These are phyloP conservation scores for Erucastrum elatum DNA, from an alignment of 345 rosid species.

Conservation along the genomic window DNA sequence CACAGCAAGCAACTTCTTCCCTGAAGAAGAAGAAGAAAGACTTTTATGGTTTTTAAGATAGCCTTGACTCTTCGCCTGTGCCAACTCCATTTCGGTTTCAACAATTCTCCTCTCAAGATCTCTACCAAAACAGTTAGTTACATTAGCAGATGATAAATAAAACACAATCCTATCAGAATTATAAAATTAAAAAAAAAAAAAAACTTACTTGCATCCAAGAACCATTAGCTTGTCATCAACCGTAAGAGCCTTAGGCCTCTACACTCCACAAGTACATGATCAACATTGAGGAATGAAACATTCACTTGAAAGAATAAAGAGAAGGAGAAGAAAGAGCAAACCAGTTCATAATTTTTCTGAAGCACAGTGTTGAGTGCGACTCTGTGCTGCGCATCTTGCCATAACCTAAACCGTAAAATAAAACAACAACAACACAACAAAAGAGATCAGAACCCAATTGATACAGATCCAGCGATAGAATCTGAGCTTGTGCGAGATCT, in stretches of 20 bases:
- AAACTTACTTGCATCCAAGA: slow-evolving; percentile 86
- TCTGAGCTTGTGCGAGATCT: slow-evolving; percentile 20
- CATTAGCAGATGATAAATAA: neutral
- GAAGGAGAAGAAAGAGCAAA: slow-evolving; percentile 13
- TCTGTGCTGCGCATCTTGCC: slow-evolving; percentile 97
- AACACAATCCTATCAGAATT: neutral
- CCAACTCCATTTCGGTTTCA: slow-evolving; percentile 92
- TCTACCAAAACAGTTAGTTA: slow-evolving; percentile 42
- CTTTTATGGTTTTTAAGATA: slow-evolving; percentile 54
- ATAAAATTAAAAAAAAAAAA: neutral
- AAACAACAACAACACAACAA: neutral
- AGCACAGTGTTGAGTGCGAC: slow-evolving; percentile 60
- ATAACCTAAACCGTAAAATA: slow-evolving; percentile 53
- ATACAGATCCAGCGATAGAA: slow-evolving; percentile 1
- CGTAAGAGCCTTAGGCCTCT: slow-evolving; percentile 93
- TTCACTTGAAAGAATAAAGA: neutral
- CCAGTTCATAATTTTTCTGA: slow-evolving; percentile 71
- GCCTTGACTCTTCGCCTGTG: slow-evolving; percentile 91
- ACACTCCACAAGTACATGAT: slow-evolving; percentile 25
- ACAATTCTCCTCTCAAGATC: slow-evolving; percentile 88
- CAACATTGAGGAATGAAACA: neutral
- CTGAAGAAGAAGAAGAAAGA: slow-evolving; percentile 58
- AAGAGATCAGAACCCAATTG: neutral
- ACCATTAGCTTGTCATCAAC: slow-evolving; percentile 78
- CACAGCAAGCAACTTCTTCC: slow-evolving; percentile 72